A percentile compares a stretch with the other conserved stretches of the same genome.
phyloP scores from a whole-genome alignment of 352 stramenopile species.

The Pythium graminicola region DNA sequence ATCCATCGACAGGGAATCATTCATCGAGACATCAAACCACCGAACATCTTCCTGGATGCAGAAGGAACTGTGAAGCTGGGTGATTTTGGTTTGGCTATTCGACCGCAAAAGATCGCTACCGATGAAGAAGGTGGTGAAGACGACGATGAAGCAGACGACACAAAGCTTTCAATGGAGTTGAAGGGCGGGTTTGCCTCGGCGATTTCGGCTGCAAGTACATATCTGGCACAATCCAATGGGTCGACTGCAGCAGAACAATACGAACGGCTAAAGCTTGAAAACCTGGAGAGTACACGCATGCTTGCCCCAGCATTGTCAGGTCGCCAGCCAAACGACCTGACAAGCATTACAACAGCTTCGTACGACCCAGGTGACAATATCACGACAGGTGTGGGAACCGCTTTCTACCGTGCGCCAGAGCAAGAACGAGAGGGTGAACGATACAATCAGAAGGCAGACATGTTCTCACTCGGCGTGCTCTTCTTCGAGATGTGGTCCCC shows the following conservation, averaged over 20 bases:
- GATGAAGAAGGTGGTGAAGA: conserved; percentile 39
- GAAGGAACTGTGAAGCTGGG: conserved; percentile 91
- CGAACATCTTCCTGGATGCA: conserved; percentile 93
- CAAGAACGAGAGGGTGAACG: conserved; percentile 84
- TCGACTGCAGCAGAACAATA: conserved; percentile 72
- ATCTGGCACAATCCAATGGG: conserved; percentile 48
- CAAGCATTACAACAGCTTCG: conserved; percentile 57
- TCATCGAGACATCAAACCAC: conserved; percentile 89
- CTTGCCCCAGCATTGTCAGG: conserved; percentile 3
- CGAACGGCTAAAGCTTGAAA: conserved; percentile 56
- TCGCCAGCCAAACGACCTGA: conserved; percentile 22
- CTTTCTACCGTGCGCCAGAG: conserved; percentile 94
- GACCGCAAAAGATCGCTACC: conserved; percentile 40
- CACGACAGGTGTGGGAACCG: conserved; percentile 92
- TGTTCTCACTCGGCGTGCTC: conserved; percentile 94
- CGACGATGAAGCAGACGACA: conserved; percentile 22
- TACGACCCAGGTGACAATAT: conserved; percentile 56
- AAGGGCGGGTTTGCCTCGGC: conserved; percentile 1
- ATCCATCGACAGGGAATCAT: conserved; percentile 93
- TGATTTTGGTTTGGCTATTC: conserved; percentile 93
- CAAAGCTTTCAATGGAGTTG: conserved; percentile 1
- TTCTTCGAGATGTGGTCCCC: conserved; percentile 96
- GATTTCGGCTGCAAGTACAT: conserved; percentile 12
- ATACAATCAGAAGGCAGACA: conserved; percentile 91
- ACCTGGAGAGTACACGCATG: conserved; percentile 58